Conservation (phyloP, 495 filamentous ascomycete species). For the Haplographium delicatum region DNA sequence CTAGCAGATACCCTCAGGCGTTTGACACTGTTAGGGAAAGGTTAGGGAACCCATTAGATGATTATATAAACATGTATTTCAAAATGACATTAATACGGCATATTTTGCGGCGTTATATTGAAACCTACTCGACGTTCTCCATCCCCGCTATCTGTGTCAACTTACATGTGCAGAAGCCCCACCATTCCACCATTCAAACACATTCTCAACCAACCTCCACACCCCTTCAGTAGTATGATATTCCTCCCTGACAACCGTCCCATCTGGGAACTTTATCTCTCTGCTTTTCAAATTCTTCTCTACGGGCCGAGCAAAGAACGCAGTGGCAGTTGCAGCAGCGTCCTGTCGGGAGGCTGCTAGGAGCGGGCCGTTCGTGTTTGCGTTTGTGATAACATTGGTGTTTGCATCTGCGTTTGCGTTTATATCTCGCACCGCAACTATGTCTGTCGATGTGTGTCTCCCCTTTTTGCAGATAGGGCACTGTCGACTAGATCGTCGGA, state of each 20-base stretch:
- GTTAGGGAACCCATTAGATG: no score
- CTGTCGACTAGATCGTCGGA: not conserved
- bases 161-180: no score
- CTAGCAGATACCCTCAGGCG: slow-evolving; percentile 15
- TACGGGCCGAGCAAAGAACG: not conserved
- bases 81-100: not conserved
- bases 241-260: not conserved
- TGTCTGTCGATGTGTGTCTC: no score
- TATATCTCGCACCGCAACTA: no score
- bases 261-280: not conserved
- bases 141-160: no score
- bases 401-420: not conserved
- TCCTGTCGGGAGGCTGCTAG: not conserved
- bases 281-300: not conserved
- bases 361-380: not conserved
- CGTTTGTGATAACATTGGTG: not conserved
- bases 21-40: not conserved
- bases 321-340: not conserved
- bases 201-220: not conserved
- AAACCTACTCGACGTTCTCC: no score
- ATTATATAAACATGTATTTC: not conserved
- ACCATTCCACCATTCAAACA: not conserved
- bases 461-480: not conserved
- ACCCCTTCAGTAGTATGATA: not conserved
- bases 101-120: not conserved